Evolutionary conservation across 1,284 basidiomycete genomes (phyloP), one percentile per base, ranked within the genome.

Genomic region (Wallemia ichthyophaga): DNA sequence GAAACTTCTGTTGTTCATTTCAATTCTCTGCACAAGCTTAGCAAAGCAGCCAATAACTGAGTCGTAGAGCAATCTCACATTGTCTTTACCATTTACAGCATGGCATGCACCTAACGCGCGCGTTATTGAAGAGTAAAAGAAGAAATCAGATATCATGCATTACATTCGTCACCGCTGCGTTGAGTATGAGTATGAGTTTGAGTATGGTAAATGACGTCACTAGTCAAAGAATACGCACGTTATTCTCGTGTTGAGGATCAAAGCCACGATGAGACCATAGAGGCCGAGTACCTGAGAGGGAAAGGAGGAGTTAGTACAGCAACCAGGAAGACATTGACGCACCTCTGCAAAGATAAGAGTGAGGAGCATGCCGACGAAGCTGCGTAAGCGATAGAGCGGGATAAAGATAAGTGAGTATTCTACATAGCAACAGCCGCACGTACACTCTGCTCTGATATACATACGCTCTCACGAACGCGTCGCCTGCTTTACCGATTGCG

Each of bases 401-500:
- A n/a, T n/a, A n/a, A n/a, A n/a, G n/a, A n/a, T n/a, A n/a, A n/a
- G n/a, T n/a, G n/a, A n/a, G n/a, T n/a, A n/a, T n/a, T n/a, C n/a
- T n/a, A n/a, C n/a, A n/a, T n/a, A n/a, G n/a, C n/a, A n/a, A n/a
- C 59, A 24, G 23, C 2, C 55, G 15, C 7, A 26, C 58, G 31
- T 31, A 24, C 21, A 26, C 48, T 37, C 19, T 60, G 55, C 25
- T 19, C 15, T 32, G 33, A 26, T 32, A 27, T 24, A 58, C 32
- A 23, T n/a, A 48, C 2, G 27, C 32, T 31, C 11, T 48, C 7
- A 33, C 26, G 27, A 37, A 57, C n/a, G 48, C 27, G 58, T 60
- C 68, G 61, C 68, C 68, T 11, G 69, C 68, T 54, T 69, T 67
- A 56, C 68, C 68, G 37, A 69, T 69, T n/a, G 68, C 68, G 60